Conservation (phyloP, 2,329 filamentous ascomycete genomes). For the Fusarium mundagurra region DNA sequence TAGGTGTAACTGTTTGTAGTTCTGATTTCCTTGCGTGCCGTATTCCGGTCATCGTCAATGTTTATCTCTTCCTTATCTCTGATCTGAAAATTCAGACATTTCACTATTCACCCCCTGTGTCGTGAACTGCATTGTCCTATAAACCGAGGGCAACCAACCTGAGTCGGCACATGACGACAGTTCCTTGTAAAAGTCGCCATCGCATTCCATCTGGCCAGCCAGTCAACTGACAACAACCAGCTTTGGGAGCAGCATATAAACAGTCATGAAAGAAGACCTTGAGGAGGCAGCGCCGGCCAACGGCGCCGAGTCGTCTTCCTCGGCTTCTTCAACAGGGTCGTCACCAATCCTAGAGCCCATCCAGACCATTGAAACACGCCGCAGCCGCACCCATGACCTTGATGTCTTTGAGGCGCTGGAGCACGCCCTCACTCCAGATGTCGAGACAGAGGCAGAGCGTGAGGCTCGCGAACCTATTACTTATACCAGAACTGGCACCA, state of each 20-base stretch:
- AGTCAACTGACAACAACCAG: background rate
- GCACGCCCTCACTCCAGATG: constrained; percentile 50
- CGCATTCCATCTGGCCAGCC: background rate
- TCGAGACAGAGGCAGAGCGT: constrained; percentile 53
- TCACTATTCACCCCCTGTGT: background rate
- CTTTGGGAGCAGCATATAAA: background rate
- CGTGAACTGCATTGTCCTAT: background rate
- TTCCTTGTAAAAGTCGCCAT: constrained; percentile 15
- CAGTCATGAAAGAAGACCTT: constrained; percentile 33
- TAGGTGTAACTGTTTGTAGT: background rate
- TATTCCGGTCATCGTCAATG: constrained; percentile 1
- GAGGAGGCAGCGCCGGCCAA: constrained; percentile 32
- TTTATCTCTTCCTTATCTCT: background rate
- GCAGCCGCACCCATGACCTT: constrained; percentile 35
- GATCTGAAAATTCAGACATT: background rate
- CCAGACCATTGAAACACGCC: constrained; percentile 37
- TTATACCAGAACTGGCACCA: constrained; percentile 54
- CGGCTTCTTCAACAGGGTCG: constrained; percentile 19
- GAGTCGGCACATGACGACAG: constrained; percentile 13
- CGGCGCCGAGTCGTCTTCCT: constrained; percentile 21
- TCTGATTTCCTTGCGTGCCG: constrained; percentile 14
- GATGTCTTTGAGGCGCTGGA: constrained; percentile 51
- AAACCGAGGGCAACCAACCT: background rate
- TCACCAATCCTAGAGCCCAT: constrained; percentile 43
- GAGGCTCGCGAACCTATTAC: constrained; percentile 57